phyloP scores from a whole-genome alignment of 164 flowering plant species.

The Vitis rotundifolia region DNA sequence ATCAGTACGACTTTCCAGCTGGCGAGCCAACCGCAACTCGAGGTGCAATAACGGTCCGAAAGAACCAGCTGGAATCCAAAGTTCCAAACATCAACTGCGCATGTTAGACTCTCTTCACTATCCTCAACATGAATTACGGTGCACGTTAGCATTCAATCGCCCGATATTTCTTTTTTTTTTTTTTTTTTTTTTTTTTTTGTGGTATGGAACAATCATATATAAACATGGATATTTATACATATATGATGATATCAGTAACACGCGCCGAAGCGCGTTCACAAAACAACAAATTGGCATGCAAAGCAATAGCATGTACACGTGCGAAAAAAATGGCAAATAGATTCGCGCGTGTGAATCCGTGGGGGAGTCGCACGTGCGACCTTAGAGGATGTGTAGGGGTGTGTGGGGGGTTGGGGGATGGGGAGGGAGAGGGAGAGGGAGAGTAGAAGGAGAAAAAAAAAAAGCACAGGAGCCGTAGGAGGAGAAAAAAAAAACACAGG shows the following conservation, averaged over 20 bases:
- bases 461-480: no score
- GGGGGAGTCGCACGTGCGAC: background rate
- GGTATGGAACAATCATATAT: no score
- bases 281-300: background rate
- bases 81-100: background rate
- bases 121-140: background rate
- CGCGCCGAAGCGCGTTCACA: background rate
- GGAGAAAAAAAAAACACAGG: background rate
- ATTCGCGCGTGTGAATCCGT: background rate
- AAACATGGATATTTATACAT: no score
- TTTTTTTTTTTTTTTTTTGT: no score
- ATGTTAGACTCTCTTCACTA: background rate
- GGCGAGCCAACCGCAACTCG: constrained; percentile 15
- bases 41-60: constrained; percentile 19
- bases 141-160: background rate
- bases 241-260: no score
- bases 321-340: background rate
- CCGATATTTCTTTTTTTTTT: no score
- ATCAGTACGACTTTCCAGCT: constrained; percentile 12
- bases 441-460: background rate
- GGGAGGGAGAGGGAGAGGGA: background rate
- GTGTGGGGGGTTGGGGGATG: background rate
- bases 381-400: background rate
- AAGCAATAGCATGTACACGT: constrained; percentile 6
- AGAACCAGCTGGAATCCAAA: constrained; percentile 23